Evolutionary conservation across 2,329 filamentous ascomycete species (phyloP).

Genomic region (Sphaerulina vaccinii): DNA sequence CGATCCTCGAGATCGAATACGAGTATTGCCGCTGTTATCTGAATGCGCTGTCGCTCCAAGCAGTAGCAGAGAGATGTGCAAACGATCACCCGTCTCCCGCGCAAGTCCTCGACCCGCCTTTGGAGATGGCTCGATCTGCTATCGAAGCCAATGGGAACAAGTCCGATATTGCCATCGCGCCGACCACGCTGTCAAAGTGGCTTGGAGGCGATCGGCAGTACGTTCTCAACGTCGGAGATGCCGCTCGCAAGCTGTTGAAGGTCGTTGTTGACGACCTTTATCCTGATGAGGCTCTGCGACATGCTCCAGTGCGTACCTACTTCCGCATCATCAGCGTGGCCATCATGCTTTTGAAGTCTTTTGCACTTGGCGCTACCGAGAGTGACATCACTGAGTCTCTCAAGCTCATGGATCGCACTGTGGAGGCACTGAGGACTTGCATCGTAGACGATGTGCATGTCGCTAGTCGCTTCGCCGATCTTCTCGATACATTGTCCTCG

Average conservation of each 20-base stretch:
- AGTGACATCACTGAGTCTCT: constrained; percentile 75
- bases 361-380: constrained; percentile 75
- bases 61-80: constrained; percentile 89
- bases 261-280: constrained; percentile 75
- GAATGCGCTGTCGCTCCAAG: constrained; percentile 90
- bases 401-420: constrained; percentile 70
- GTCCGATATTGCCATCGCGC: constrained; percentile 47
- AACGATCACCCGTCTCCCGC: constrained; percentile 58
- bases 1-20: constrained; percentile 90
- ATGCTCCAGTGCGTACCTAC: constrained; percentile 79
- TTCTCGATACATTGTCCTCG: constrained; percentile 75
- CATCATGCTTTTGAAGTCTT: constrained; percentile 82
- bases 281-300: constrained; percentile 73
- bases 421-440: constrained; percentile 71
- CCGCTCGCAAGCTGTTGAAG: constrained; percentile 71
- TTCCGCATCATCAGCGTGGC: constrained; percentile 83
- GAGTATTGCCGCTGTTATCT: constrained; percentile 93
- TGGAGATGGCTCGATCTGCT: constrained; percentile 33
- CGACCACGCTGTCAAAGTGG: constrained; percentile 47
- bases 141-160: constrained; percentile 38
- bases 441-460: constrained; percentile 84
- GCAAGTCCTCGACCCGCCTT: constrained; percentile 31
- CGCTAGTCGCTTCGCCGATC: constrained; percentile 78
- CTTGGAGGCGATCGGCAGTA: constrained; percentile 61
- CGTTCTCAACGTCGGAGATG: constrained; percentile 71